A percentile compares a stretch with the other conserved stretches of the same genome.
Evolutionary conservation across 2,329 filamentous ascomycete species (phyloP).

Genomic region (Dactylellina drechsleri): DNA sequence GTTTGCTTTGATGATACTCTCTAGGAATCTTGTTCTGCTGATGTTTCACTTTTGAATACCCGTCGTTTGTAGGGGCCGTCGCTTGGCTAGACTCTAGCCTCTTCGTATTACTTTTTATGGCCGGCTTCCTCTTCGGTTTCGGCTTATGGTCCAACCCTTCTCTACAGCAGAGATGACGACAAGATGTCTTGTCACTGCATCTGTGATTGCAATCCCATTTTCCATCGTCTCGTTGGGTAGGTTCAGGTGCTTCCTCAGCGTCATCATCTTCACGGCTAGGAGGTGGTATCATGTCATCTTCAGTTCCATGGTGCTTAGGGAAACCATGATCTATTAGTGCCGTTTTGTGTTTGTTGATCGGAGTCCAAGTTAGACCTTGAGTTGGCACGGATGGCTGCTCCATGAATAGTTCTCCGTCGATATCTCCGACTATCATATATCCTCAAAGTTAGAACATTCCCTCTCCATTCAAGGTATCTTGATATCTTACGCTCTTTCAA

Average conservation of each 20-base stretch:
- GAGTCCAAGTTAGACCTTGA: slow-evolving; percentile 21
- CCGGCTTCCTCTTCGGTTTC: slow-evolving; percentile 60
- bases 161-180: slow-evolving; percentile 73
- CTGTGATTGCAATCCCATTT: slow-evolving; percentile 73
- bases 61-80: not conserved
- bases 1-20: slow-evolving; percentile 27
- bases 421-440: slow-evolving; percentile 22
- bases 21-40: slow-evolving; percentile 18
- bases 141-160: slow-evolving; percentile 71
- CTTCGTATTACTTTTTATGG: slow-evolving; percentile 14
- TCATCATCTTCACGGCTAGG: slow-evolving; percentile 14
- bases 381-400: not conserved
- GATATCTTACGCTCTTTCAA: slow-evolving; percentile 34
- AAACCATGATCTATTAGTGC: not conserved
- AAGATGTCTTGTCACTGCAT: slow-evolving; percentile 64
- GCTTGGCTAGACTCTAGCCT: slow-evolving; percentile 18
- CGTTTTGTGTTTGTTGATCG: slow-evolving; percentile 23
- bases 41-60: not conserved
- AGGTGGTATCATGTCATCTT: not conserved
- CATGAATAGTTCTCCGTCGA: slow-evolving; percentile 4
- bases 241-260: slow-evolving; percentile 62
- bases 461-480: not conserved
- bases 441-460: not conserved
- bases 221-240: slow-evolving; percentile 66
- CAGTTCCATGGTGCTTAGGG: slow-evolving; percentile 11